These are phyloP conservation scores for Torulaspora maleeae DNA, from an alignment of 805 yeast species.

Conservation along the genomic window DNA sequence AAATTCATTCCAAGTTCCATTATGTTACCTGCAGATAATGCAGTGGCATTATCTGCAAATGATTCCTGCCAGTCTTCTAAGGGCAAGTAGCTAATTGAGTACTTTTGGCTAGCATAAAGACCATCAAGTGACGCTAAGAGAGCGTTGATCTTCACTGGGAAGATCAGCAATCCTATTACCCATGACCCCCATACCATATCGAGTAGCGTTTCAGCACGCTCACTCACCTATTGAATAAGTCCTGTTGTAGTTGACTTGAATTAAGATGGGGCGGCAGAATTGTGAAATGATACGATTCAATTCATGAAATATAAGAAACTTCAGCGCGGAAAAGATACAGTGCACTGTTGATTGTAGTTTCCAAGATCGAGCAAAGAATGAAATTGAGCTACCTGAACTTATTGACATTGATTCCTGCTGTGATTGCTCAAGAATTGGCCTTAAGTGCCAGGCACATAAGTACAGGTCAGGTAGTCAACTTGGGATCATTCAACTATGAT, in stretches of 20 bases:
- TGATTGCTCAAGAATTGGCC: constrained; percentile 3
- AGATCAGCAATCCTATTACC: neutral
- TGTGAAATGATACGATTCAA: neutral
- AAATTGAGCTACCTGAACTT: constrained; percentile 1
- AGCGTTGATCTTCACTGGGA: neutral
- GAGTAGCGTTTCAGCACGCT: neutral
- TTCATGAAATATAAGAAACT: neutral
- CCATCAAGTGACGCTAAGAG: constrained; percentile 23
- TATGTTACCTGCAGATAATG: constrained; percentile 15
- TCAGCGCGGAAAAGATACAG: neutral
- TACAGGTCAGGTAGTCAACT: neutral
- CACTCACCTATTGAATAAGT: neutral
- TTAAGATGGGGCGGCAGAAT: neutral
- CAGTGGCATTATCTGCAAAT: constrained; percentile 11
- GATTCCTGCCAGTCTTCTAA: constrained; percentile 16
- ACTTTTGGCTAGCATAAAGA: constrained; percentile 18
- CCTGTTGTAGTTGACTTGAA: neutral
- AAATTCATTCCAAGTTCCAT: constrained; percentile 18
- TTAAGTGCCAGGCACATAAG: constrained; percentile 6
- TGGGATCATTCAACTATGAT: constrained; percentile 9
- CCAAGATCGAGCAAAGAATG: neutral
- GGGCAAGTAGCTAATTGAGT: constrained; percentile 19
- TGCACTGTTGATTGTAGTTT: neutral
- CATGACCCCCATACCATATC: neutral
- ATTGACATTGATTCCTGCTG: constrained; percentile 1